phyloP scores from a whole-genome alignment of 257 asterid species.

The Sherardia arvensis region DNA sequence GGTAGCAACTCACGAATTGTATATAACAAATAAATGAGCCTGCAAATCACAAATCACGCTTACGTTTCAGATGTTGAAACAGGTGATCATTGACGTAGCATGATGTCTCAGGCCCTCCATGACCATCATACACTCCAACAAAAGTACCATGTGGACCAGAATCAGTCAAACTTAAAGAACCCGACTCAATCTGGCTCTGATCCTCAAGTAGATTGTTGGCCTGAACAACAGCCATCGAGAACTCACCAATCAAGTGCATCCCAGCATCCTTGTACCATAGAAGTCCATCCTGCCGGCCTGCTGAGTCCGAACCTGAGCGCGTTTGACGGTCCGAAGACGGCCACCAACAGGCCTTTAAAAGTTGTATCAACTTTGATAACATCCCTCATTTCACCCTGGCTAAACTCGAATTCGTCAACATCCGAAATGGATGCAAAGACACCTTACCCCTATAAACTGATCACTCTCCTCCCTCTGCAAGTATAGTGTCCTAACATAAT shows the following conservation, averaged over 20 bases:
- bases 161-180: conserved; percentile 36
- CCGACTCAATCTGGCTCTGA: conserved; percentile 50
- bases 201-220: conserved; percentile 49
- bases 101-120: conserved; percentile 53
- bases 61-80: conserved; percentile 38
- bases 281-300: conserved; percentile 45
- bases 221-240: conserved; percentile 49
- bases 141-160: conserved; percentile 45
- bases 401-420: conserved; percentile 32
- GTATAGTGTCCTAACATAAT: not conserved
- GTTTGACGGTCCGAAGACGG: conserved; percentile 21
- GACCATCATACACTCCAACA: conserved; percentile 48
- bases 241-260: conserved; percentile 39
- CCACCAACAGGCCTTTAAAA: conserved; percentile 41
- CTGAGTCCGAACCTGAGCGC: conserved; percentile 30
- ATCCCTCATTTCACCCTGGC: conserved; percentile 54
- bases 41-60: conserved; percentile 3
- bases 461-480: conserved; percentile 12
- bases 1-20: not conserved
- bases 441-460: not conserved
- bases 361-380: conserved; percentile 44
- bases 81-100: conserved; percentile 34
- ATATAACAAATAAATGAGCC: not conserved
- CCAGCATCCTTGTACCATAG: conserved; percentile 42
- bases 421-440: conserved; percentile 42